Conservation (phyloP, 441 rosid genomes). For the Erysimum cheiri region DNA sequence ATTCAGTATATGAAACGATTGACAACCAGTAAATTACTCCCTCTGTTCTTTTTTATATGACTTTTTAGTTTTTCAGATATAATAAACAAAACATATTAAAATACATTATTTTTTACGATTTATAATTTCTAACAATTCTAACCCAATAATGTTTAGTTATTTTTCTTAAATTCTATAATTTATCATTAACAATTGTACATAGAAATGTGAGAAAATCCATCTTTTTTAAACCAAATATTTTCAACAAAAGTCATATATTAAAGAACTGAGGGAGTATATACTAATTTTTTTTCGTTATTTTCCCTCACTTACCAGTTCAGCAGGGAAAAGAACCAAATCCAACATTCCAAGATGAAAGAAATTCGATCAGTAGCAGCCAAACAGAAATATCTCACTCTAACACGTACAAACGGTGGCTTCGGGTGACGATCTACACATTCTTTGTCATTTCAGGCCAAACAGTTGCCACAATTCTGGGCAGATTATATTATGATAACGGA, state of each 20-base stretch:
- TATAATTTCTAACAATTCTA: too few relatives aligned
- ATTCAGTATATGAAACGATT: neutral
- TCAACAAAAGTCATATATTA: too few relatives aligned
- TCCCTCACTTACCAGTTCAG: constrained; percentile 33
- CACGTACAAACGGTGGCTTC: constrained; percentile 43
- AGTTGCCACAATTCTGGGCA: constrained; percentile 47
- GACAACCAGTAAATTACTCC: neutral
- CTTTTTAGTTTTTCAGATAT: too few relatives aligned
- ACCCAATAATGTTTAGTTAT: too few relatives aligned
- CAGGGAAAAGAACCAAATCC: constrained; percentile 34
- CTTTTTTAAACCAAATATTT: too few relatives aligned
- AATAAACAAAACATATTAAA: too few relatives aligned
- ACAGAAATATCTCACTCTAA: constrained; percentile 30
- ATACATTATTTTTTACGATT: too few relatives aligned
- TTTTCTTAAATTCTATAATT: too few relatives aligned
- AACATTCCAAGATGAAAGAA: constrained; percentile 17
- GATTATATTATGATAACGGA: constrained; percentile 47
- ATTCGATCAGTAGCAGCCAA: constrained; percentile 24
- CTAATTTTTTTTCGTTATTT: neutral
- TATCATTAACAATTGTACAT: too few relatives aligned
- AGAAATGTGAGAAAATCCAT: too few relatives aligned
- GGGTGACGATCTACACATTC: constrained; percentile 40
- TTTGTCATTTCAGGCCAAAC: constrained; percentile 47
- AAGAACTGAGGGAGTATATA: too few relatives aligned
- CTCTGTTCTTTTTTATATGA: too few relatives aligned